Percentiles rank a stretch among this genome's conserved stretches.
Conservation (phyloP, 2,329 filamentous ascomycete species). For the Cadophora malorum region DNA sequence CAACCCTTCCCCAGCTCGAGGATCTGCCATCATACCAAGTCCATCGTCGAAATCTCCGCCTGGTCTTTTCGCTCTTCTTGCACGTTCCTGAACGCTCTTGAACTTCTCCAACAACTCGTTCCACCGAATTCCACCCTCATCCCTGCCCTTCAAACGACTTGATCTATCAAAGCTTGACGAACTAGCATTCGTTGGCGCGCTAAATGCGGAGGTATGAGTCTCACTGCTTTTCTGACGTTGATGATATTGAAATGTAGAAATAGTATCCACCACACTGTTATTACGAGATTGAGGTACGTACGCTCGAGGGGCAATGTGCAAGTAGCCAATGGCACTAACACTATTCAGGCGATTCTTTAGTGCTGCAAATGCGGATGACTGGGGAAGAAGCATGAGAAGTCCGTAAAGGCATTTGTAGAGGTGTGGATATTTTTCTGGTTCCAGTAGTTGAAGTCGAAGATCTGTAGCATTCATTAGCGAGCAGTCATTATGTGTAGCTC, state of each 20-base stretch:
- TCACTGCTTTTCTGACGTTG: slow-evolving; percentile 43
- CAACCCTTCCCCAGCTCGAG: slow-evolving; percentile 41
- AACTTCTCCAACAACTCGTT: slow-evolving; percentile 94
- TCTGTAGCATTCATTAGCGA: slow-evolving; percentile 58
- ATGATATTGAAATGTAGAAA: slow-evolving; percentile 44
- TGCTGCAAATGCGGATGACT: slow-evolving; percentile 95
- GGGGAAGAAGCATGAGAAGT: slow-evolving; percentile 95
- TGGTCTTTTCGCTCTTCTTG: slow-evolving; percentile 71
- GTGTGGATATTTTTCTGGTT: slow-evolving; percentile 93
- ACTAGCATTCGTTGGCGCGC: slow-evolving; percentile 55
- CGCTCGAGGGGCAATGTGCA: slow-evolving; percentile 82
- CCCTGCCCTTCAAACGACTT: slow-evolving; percentile 78
- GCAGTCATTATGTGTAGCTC: neutral
- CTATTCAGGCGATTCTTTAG: slow-evolving; percentile 96
- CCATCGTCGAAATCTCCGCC: slow-evolving; percentile 55
- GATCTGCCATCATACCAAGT: slow-evolving; percentile 55
- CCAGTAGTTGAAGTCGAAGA: slow-evolving; percentile 89
- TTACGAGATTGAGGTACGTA: slow-evolving; percentile 59
- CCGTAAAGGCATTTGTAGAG: slow-evolving; percentile 98
- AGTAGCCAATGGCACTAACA: slow-evolving; percentile 94
- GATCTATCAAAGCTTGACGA: slow-evolving; percentile 71
- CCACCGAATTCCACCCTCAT: slow-evolving; percentile 89
- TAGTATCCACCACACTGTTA: slow-evolving; percentile 44
- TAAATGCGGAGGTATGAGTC: slow-evolving; percentile 46
- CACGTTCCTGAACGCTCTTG: slow-evolving; percentile 85